Evolutionary conservation across 2,329 filamentous ascomycete genomes (phyloP), one percentile per base, ranked within the genome.

Genomic region (Fusarium incarnatum): DNA sequence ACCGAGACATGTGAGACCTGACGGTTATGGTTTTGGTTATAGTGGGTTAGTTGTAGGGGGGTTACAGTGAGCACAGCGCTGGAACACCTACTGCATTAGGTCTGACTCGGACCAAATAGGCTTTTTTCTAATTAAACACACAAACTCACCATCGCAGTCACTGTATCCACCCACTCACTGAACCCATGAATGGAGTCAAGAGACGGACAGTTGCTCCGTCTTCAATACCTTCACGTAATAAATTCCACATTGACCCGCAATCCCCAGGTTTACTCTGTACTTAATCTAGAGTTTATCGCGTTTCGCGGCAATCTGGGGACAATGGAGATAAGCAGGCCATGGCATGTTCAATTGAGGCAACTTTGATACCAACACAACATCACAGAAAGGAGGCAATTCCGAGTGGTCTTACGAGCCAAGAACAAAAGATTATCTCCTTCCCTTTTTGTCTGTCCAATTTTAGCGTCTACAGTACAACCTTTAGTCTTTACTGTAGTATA

Each of bases 351-450:
- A 12, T 18, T 16, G 46, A 48, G 45, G 45, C 25, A 5, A 47
- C n/a, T 8, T 16, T 20, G 41, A 44, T 8, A 44, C 44, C 16
- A 28, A 20, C 22, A 12, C 4, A 23, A 6, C 16, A 6, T 25
- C 23, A 11, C 32, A 37, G 6, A 18, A 27, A 15, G n/a, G 6
- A 9, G 20, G 23, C 23, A 20, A 37, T 37, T 0, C 34, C 34
- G 34, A 37, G 34, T n/a, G 18, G 4, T 58, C n/a, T 48, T 37
- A 49, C 34, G 44, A 44, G 58, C 53, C 32, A 28, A 47, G 40
- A 34, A 8, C 1, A 18, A 15, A 11, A 42, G 44, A 34, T 58
- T 46, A 59, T 50, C 61, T 60, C 67, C 67, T 71, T 68, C 67
- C 67, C 27, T 37, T 66, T 70, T 49, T 22, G 70, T 62, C 40